These are phyloP conservation scores for Fusarium succisae DNA, from an alignment of 2,329 filamentous ascomycete species.

Conservation along the genomic window DNA sequence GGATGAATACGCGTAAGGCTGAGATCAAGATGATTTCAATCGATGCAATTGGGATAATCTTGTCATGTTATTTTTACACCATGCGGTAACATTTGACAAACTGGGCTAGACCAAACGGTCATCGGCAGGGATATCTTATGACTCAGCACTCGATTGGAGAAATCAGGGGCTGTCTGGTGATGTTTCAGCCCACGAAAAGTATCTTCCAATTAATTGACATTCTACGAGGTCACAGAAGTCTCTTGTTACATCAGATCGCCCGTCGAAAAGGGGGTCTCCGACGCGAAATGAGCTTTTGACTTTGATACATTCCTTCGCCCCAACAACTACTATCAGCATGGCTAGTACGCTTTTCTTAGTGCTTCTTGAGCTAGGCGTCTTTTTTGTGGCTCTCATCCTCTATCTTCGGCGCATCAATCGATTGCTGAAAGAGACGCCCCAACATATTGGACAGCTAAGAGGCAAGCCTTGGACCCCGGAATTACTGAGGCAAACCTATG, in stretches of 20 bases:
- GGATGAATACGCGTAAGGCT: not conserved
- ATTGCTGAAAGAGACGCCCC: not conserved
- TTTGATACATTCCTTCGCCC: not conserved
- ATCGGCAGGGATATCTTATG: not conserved
- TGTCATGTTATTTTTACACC: not conserved
- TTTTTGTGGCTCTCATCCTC: not conserved
- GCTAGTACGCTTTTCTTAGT: not conserved
- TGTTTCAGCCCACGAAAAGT: not conserved
- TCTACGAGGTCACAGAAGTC: not conserved
- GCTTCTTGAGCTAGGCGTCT: not conserved
- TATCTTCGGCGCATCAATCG: not conserved
- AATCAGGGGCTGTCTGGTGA: not conserved
- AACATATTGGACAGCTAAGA: not conserved
- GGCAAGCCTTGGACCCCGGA: not conserved
- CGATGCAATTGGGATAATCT: not conserved
- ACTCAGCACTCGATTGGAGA: not conserved
- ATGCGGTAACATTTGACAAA: not conserved
- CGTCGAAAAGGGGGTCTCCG: not conserved
- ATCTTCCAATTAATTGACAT: not conserved
- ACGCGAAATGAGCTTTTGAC: not conserved
- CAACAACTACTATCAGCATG: not conserved
- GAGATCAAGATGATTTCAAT: not conserved
- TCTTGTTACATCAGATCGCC: not conserved
- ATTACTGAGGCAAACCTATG: not conserved
- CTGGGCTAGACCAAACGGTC: not conserved